A percentile compares a stretch with the other conserved stretches of the same genome.
These are phyloP conservation scores for Sporobolomyces pararoseus DNA, from an alignment of 768 basidiomycete genomes.

Conservation along the genomic window DNA sequence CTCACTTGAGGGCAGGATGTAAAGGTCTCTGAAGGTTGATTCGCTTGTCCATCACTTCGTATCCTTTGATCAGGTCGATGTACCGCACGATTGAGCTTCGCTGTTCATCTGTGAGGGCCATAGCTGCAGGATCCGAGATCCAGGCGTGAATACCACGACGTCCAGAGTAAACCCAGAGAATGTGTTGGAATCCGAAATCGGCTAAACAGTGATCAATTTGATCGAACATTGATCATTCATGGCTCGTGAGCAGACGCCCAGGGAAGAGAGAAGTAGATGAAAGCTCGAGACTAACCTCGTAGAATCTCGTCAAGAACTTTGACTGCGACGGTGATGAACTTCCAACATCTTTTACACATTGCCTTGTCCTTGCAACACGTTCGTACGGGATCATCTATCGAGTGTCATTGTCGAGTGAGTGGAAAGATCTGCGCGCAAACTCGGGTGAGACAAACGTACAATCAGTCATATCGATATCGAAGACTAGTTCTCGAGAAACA, in stretches of 20 bases:
- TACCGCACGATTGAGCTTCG: slow-evolving; percentile 80
- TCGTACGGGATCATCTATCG: slow-evolving; percentile 70
- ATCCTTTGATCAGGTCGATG: slow-evolving; percentile 75
- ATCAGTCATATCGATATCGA: slow-evolving; percentile 99
- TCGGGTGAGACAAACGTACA: slow-evolving; percentile 48
- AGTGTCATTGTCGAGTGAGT: neutral
- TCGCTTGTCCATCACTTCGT: slow-evolving; percentile 75
- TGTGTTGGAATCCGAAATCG: slow-evolving; percentile 82
- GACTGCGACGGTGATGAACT: slow-evolving; percentile 87
- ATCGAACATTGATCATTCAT: no score
- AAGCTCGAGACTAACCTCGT: slow-evolving; percentile 52
- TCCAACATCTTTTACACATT: slow-evolving; percentile 92
- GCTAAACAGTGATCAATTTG: slow-evolving; percentile 51
- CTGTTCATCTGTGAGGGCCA: slow-evolving; percentile 87
- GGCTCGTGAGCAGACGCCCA: no score
- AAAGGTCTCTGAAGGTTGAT: slow-evolving; percentile 65
- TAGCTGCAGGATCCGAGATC: slow-evolving; percentile 84
- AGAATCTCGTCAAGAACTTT: slow-evolving; percentile 74
- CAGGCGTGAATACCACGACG: slow-evolving; percentile 97
- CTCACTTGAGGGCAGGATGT: slow-evolving; percentile 71
- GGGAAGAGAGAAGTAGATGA: neutral
- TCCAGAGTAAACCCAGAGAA: slow-evolving; percentile 98
- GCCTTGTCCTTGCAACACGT: slow-evolving; percentile 89
- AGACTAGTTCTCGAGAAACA: slow-evolving; percentile 82
- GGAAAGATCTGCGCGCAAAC: neutral